These are phyloP conservation scores for Eucalyptus caleyi DNA, from an alignment of 345 rosid genomes.

Conservation along the genomic window DNA sequence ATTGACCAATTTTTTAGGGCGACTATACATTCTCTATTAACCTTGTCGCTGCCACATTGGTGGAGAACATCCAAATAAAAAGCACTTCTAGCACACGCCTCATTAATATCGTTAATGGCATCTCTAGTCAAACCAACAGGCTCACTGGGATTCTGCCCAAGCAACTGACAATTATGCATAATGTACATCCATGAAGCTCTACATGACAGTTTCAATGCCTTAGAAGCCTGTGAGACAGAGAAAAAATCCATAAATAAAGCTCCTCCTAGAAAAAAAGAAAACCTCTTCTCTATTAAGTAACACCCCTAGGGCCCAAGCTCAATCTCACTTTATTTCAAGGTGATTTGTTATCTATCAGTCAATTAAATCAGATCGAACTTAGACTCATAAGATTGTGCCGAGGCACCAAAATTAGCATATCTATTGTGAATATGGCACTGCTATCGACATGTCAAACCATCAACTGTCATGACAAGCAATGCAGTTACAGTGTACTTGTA, in stretches of 20 bases:
- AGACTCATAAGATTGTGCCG: background rate
- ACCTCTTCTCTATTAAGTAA: conserved; percentile 35
- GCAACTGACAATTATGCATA: conserved; percentile 30
- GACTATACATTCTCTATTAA: conserved; percentile 18
- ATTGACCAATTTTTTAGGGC: conserved; percentile 61
- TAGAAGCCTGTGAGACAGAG: conserved; percentile 52
- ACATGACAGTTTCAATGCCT: conserved; percentile 53
- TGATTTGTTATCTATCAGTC: background rate
- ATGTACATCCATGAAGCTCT: conserved; percentile 72
- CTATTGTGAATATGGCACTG: background rate
- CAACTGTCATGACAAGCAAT: background rate
- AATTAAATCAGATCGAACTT: background rate
- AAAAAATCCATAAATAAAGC: background rate
- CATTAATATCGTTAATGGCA: conserved; percentile 32
- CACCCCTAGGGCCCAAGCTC: background rate
- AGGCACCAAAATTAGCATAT: background rate
- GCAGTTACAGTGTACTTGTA: background rate
- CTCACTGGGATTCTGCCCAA: conserved; percentile 14
- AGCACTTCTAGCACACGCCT: conserved; percentile 49
- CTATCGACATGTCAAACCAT: background rate
- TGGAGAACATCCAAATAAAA: conserved; percentile 68
- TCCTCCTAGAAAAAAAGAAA: background rate
- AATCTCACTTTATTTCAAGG: background rate
- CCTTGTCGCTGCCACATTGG: conserved; percentile 30
- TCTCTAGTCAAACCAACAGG: conserved; percentile 34